Evolutionary conservation across 345 rosid genomes (phyloP), one percentile per base, ranked within the genome.

Genomic region (Microthlaspi erraticum): DNA sequence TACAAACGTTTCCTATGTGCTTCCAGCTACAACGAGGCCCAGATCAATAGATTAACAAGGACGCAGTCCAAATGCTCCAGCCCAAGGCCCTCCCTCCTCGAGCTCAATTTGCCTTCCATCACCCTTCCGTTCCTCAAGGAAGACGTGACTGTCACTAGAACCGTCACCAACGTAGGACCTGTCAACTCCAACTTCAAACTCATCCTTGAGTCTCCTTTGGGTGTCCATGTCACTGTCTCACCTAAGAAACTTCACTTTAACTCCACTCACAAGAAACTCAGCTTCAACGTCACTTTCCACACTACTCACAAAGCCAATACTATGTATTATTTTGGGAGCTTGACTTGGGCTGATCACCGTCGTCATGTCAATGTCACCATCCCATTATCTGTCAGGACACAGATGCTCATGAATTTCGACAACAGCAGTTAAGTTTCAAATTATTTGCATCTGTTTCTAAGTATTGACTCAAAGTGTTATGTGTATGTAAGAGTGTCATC

Each of bases 21-120:
- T 48, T 67, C 80, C 18, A 57, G 68, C 12, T 85, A 81, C 60
- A 69, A 46, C 4, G 77, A 80, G 46, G 72, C 72, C n/a, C n/a
- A n/a, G n/a, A n/a, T n/a, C n/a, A n/a, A n/a, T n/a, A n/a, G n/a
- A n/a, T n/a, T n/a, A n/a, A n/a, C n/a, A n/a, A n/a, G n/a, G 2
- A 12, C 0, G 2, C 10, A 29, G 63, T 33, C 14, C 7, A 10
- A 1, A 2, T 78, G 86, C 46, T 76, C 83, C 0, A 66, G 9
- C 34, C 60, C 70, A 6, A 61, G 34, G 5, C 72, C 75, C 1
- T 64, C 71, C 0, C 10, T 78, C 16, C 56, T 68, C 1, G 79
- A 81, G 10, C 60, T 86, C 29, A 84, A 86, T 54, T 56, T 74
- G 32, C 87, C 88, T 17, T 79, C 87, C 1, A 77, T 84, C 64